A percentile compares a stretch with the other conserved stretches of the same genome.
phyloP scores from a whole-genome alignment of 228 moss, liverwort and hornwort genomes.

The Sphagnum fallax region DNA sequence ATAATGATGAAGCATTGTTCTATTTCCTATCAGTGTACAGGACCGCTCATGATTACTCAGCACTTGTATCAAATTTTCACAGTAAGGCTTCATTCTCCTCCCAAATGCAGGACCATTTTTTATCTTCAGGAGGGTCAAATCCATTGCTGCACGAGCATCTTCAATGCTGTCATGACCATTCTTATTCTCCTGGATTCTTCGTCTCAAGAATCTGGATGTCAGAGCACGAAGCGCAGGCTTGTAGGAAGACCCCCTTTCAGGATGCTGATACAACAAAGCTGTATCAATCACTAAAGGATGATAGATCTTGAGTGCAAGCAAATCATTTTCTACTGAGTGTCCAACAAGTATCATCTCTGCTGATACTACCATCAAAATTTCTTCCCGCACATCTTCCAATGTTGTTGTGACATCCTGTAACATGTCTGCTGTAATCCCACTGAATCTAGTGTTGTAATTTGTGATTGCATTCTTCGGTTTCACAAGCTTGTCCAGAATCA shows the following conservation, averaged over 20 bases:
- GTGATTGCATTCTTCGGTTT: constrained; percentile 75
- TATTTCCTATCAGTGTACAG: constrained; percentile 63
- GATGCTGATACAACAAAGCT: constrained; percentile 72
- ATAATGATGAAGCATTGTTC: constrained; percentile 50
- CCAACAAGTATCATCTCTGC: constrained; percentile 77
- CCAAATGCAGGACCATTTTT: constrained; percentile 59
- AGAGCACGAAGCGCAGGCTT: constrained; percentile 77
- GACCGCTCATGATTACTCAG: constrained; percentile 53
- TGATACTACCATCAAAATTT: constrained; percentile 46
- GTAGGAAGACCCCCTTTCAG: constrained; percentile 37
- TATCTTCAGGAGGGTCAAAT: constrained; percentile 63
- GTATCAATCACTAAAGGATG: constrained; percentile 89
- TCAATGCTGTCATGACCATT: constrained; percentile 87
- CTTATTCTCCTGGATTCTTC: constrained; percentile 69
- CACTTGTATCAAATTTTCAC: constrained; percentile 51
- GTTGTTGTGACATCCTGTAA: constrained; percentile 68
- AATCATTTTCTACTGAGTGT: constrained; percentile 85
- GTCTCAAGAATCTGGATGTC: constrained; percentile 45
- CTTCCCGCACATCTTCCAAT: constrained; percentile 59
- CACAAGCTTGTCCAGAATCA: constrained; percentile 73
- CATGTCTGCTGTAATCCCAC: constrained; percentile 84
- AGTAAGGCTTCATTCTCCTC: constrained; percentile 36
- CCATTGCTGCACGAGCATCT: constrained; percentile 91
- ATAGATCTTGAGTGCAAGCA: constrained; percentile 62
- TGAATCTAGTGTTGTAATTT: constrained; percentile 74